Percentiles rank a stretch among this genome's conserved stretches.
Evolutionary conservation across 176 grass and related monocot species (phyloP).

Genomic region (Oryza punctata): DNA sequence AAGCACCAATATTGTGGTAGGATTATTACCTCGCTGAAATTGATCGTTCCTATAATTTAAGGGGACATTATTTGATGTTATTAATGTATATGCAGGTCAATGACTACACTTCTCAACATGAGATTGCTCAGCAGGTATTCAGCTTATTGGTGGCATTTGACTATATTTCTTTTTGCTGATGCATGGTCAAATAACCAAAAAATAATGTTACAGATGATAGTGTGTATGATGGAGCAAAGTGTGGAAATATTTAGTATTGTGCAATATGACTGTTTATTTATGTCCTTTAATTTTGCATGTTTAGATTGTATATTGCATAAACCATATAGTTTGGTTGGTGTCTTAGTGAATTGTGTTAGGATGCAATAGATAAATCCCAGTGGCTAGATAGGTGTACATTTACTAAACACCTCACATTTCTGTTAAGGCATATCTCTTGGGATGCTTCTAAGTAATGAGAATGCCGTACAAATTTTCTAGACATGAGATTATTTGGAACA

Average conservation of each 20-base stretch:
- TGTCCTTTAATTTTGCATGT: background rate
- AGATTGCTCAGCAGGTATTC: slow-evolving; percentile 88
- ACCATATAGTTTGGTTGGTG: background rate
- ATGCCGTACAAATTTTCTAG: background rate
- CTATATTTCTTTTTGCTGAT: background rate
- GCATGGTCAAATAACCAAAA: background rate
- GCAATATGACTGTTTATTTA: background rate
- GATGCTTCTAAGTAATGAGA: background rate
- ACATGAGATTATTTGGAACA: background rate
- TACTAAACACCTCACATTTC: background rate
- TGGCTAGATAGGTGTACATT: background rate
- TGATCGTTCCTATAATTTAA: slow-evolving; percentile 19
- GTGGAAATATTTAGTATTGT: background rate
- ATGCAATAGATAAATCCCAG: background rate
- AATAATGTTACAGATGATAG: background rate
- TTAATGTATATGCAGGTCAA: slow-evolving; percentile 60
- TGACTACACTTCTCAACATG: slow-evolving; percentile 79
- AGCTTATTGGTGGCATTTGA: slow-evolving; percentile 2
- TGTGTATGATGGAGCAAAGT: background rate
- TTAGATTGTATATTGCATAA: background rate
- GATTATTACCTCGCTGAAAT: slow-evolving; percentile 27
- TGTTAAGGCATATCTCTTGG: background rate
- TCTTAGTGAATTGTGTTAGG: background rate
- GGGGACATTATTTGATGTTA: slow-evolving; percentile 28
- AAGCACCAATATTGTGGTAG: slow-evolving; percentile 86